Evolutionary conservation across 306 rosid species (phyloP).

Genomic region (cucumber (Cucumis sativus)): Cucumber_9930_V3 NC_026657.2:13099001-13099500

Average conservation of each 20-base stretch:
- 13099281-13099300: background rate
- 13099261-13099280: background rate
- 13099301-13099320: background rate
- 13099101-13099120: constrained; percentile 67
- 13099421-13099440: background rate
- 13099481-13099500: too few relatives aligned
- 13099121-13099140: constrained; percentile 82
- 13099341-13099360: background rate
- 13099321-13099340: background rate
- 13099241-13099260: background rate
- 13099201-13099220: background rate
- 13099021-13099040: background rate
- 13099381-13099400: too few relatives aligned
- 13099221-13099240: background rate
- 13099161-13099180: constrained; percentile 39
- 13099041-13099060: constrained; percentile 57
- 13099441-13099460: background rate
- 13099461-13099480: too few relatives aligned
- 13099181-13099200: background rate
- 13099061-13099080: constrained; percentile 81
- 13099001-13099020: background rate
- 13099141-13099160: constrained; percentile 83
- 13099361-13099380: background rate
- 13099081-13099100: constrained; percentile 68
- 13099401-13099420: background rate